Conservation (phyloP, 192 early-diverging fungal species). For the Gigaspora rosea region DNA sequence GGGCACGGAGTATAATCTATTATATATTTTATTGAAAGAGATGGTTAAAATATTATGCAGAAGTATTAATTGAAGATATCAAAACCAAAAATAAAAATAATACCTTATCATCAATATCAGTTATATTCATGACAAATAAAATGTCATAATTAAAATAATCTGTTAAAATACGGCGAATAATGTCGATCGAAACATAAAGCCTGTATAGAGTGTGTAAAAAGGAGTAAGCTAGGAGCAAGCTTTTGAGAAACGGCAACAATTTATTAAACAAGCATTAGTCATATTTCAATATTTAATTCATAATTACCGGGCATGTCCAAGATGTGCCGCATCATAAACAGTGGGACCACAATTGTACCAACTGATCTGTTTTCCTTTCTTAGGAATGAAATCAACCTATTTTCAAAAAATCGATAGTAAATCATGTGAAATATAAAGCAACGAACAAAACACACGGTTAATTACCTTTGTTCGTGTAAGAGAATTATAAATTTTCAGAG, state of each 20-base stretch:
- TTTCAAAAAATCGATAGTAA: not conserved
- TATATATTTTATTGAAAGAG: not conserved
- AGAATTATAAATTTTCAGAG: conserved; percentile 78
- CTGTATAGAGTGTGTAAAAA: conserved; percentile 34
- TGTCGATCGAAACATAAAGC: conserved; percentile 92
- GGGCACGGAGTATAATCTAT: conserved; percentile 86
- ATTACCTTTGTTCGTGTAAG: conserved; percentile 83
- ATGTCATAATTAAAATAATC: conserved; percentile 97
- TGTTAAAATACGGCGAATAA: conserved; percentile 88
- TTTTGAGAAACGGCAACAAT: too few relatives aligned
- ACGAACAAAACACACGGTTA: not conserved
- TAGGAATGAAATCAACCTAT: conserved; percentile 89
- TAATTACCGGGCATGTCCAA: conserved; percentile 77
- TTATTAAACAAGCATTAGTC: too few relatives aligned
- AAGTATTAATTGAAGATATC: not conserved
- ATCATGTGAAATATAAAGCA: not conserved
- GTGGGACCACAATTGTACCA: conserved; percentile 99
- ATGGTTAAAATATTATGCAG: not conserved
- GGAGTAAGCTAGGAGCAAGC: too few relatives aligned
- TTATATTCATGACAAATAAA: conserved; percentile 94
- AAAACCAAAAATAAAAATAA: not conserved
- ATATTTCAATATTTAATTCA: too few relatives aligned
- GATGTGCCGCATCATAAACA: conserved; percentile 93
- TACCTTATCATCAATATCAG: conserved; percentile 97
- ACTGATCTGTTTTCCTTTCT: conserved; percentile 74